Base-by-base conservation (phyloP, 805 yeast genomes). In the Clavispora carvajalis region DNA sequence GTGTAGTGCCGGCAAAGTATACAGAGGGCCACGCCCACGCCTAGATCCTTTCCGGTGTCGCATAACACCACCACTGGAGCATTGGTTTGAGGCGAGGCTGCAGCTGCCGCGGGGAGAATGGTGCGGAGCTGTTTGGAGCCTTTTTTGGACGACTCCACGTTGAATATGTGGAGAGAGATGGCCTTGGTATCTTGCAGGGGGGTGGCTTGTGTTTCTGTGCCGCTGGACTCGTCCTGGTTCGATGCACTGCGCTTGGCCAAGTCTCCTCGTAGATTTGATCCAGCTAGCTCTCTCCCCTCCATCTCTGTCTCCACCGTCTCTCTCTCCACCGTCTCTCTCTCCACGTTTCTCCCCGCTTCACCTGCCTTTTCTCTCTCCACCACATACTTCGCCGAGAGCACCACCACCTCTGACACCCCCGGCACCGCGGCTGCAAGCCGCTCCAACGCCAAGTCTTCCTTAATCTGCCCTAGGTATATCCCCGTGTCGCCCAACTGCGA, bases 1-100 rank as follows among this genome's bases (percentile, higher is more conserved):
- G 68, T 63, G 49, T 66, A 81, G 41, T 63, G 57, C 18, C 59
- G 53, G 43, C 80, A 69, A n/a, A 83, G 59, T 2, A 79, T 51
- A 12, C 75, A 63, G 3, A 87, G 58, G 0, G 76, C 67, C 0
- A 83, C 71, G 0, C 85, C 87, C 2, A 77, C 71, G 1, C 89
- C 74, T 31, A 86, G 54, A 53, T 88, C 95, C 3, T 70, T 65
- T 0, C 87, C 90, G 0, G 75, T 62, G 18, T 79, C 82, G 51
- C 91, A 82, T 2, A 81, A 54, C 0, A 88, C 55, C 17, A 80
- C 43, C 1, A 72, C 36, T n/a, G 31, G 31, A 4, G 18, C 19
- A 2, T 16, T 7, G 12, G 12, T 18, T 7, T 19, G 3, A 5
- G 31, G 31, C 4, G 11, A 7, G 3, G 16, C 18, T 4, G 6